A percentile compares a stretch with the other conserved stretches of the same genome.
Evolutionary conservation across 768 basidiomycete species (phyloP).

Genomic region (Boletus insuetus): DNA sequence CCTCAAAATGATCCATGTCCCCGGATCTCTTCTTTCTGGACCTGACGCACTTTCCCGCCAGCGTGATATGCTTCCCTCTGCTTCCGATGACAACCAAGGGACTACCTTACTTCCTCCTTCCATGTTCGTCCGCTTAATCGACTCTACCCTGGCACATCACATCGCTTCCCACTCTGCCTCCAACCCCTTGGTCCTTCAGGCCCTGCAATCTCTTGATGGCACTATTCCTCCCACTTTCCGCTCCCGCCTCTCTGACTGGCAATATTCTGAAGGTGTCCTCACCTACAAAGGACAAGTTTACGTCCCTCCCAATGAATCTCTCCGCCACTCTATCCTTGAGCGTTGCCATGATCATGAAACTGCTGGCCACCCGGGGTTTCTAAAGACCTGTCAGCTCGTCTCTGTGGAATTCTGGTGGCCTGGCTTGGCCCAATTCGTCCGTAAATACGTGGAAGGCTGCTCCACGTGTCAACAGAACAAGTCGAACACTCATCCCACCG

Average conservation of each 20-base stretch:
- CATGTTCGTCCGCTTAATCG: not conserved
- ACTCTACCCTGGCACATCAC: not conserved
- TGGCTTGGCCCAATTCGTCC: not conserved
- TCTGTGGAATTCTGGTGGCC: not conserved
- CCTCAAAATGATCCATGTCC: not conserved
- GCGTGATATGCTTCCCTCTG: not conserved
- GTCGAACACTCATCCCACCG: not conserved
- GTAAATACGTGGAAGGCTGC: not conserved
- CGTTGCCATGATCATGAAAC: not conserved
- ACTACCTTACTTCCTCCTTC: not conserved
- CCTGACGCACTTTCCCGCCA: not conserved
- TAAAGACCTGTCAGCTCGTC: not conserved
- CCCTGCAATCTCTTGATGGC: not conserved
- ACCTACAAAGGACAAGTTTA: not conserved
- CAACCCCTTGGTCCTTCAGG: not conserved
- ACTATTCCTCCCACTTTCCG: not conserved
- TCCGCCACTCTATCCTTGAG: not conserved
- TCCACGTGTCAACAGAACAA: not conserved
- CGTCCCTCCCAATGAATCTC: not conserved
- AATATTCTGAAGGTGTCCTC: not conserved
- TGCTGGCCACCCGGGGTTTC: not conserved
- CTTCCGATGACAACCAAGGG: not conserved
- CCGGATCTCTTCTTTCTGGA: not conserved
- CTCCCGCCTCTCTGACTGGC: not conserved
- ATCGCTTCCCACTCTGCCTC: not conserved